Conservation (phyloP, 176 grass and related monocot genomes). For the Juncus inflexus region DNA sequence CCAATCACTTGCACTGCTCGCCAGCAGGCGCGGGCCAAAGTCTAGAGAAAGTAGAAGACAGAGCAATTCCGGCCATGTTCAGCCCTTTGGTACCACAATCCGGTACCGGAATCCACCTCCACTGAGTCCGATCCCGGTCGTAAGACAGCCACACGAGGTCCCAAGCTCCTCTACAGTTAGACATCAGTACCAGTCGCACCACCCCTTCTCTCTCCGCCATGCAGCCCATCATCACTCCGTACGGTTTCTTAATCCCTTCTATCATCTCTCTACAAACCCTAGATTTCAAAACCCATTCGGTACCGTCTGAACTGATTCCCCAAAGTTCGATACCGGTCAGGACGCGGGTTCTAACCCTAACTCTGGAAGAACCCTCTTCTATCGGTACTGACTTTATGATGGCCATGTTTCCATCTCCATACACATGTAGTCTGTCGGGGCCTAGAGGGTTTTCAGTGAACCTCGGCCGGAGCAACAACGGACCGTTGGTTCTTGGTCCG, state of each 20-base stretch:
- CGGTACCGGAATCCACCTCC: slow-evolving; percentile 83
- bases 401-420: slow-evolving; percentile 76
- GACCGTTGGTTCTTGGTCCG: slow-evolving; percentile 13
- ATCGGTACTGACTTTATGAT: slow-evolving; percentile 57
- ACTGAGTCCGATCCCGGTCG: slow-evolving; percentile 36
- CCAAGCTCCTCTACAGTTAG: slow-evolving; percentile 77
- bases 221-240: slow-evolving; percentile 77
- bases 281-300: slow-evolving; percentile 68
- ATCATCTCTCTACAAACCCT: slow-evolving; percentile 46
- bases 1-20: slow-evolving; percentile 15
- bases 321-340: slow-evolving; percentile 71
- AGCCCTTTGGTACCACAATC: slow-evolving; percentile 80
- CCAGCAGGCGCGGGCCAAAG: slow-evolving; percentile 43
- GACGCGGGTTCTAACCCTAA: slow-evolving; percentile 42
- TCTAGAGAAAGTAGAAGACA: slow-evolving; percentile 85
- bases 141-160: slow-evolving; percentile 85
- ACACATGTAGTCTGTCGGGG: slow-evolving; percentile 56
- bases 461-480: slow-evolving; percentile 56
- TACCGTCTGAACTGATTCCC: slow-evolving; percentile 37
- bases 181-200: slow-evolving; percentile 74
- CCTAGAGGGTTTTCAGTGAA: slow-evolving; percentile 46
- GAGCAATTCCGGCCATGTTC: slow-evolving; percentile 95
- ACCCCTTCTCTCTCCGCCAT: slow-evolving; percentile 80
- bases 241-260: slow-evolving; percentile 60
- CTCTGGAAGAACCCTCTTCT: slow-evolving; percentile 31